Conservation (phyloP, 106 monocot species). For the Acanthochlamys bracteata region DNA sequence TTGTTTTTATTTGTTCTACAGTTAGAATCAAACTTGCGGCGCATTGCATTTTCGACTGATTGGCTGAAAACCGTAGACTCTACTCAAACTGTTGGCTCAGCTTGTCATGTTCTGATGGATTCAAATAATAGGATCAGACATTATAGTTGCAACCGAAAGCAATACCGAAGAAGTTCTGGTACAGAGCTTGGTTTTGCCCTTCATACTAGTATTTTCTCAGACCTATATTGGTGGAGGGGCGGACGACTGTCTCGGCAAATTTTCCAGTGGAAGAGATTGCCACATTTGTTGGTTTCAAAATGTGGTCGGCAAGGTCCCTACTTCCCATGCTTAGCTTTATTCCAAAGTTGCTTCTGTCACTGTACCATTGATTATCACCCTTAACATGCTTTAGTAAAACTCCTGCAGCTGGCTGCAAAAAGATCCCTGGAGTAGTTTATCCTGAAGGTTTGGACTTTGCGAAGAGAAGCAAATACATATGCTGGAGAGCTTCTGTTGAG, state of each 20-base stretch:
- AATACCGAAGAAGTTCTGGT: conserved; percentile 14
- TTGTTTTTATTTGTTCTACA: conserved; percentile 23
- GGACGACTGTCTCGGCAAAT: conserved; percentile 75
- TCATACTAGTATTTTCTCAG: conserved; percentile 23
- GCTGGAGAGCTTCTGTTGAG: conserved; percentile 88
- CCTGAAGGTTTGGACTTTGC: conserved; percentile 68
- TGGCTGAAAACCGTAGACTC: conserved; percentile 75
- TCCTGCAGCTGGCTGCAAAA: conserved; percentile 73
- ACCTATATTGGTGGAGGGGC: conserved; percentile 90
- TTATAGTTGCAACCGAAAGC: conserved; percentile 32
- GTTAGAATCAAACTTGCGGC: conserved; percentile 83
- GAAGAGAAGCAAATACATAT: conserved; percentile 68
- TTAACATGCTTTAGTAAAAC: conserved; percentile 15
- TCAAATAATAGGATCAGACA: conserved; percentile 20
- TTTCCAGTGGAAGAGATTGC: conserved; percentile 78
- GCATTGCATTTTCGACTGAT: conserved; percentile 62
- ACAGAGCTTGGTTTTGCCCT: conserved; percentile 9
- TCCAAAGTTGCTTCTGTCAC: not conserved
- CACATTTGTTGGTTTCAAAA: conserved; percentile 52
- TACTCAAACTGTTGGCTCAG: conserved; percentile 48
- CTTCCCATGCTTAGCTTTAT: conserved; percentile 4
- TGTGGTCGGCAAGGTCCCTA: conserved; percentile 75
- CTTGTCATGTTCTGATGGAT: conserved; percentile 37
- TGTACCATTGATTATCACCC: not conserved
- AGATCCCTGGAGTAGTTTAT: conserved; percentile 66